A percentile compares a stretch with the other conserved stretches of the same genome.
Evolutionary conservation across 441 rosid genomes (phyloP).

Genomic region (Euphorbia celastroides): DNA sequence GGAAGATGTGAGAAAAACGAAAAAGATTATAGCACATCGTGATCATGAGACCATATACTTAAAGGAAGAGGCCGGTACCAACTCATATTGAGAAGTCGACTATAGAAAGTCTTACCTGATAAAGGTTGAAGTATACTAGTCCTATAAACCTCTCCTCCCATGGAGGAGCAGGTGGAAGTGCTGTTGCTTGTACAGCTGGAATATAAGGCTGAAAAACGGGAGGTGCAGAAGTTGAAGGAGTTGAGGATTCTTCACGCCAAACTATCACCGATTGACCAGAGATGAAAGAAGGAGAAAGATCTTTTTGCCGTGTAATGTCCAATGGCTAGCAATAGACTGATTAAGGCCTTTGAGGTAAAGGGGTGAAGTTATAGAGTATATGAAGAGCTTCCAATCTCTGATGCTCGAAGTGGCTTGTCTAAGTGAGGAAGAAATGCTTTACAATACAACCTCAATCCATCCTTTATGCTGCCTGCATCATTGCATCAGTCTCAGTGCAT

Average conservation of each 20-base stretch:
- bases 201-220: neutral
- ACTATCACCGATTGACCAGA: neutral
- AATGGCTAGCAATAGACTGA: neutral
- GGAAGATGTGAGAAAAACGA: neutral
- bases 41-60: neutral
- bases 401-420: neutral
- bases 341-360: neutral
- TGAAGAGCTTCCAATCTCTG: conserved; percentile 2
- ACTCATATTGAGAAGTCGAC: neutral
- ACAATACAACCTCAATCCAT: neutral
- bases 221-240: neutral
- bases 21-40: neutral
- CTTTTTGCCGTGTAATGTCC: neutral
- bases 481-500: too few relatives aligned
- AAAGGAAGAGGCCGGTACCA: neutral
- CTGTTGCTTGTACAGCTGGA: neutral
- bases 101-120: neutral
- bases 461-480: neutral
- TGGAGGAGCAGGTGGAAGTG: neutral
- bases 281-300: neutral
- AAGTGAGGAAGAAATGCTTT: neutral
- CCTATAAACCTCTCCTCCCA: neutral
- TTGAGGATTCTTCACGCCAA: too few relatives aligned
- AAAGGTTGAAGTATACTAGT: neutral
- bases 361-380: neutral